These are phyloP conservation scores for Apiospora aurea DNA, from an alignment of 2,329 filamentous ascomycete species.

Conservation along the genomic window DNA sequence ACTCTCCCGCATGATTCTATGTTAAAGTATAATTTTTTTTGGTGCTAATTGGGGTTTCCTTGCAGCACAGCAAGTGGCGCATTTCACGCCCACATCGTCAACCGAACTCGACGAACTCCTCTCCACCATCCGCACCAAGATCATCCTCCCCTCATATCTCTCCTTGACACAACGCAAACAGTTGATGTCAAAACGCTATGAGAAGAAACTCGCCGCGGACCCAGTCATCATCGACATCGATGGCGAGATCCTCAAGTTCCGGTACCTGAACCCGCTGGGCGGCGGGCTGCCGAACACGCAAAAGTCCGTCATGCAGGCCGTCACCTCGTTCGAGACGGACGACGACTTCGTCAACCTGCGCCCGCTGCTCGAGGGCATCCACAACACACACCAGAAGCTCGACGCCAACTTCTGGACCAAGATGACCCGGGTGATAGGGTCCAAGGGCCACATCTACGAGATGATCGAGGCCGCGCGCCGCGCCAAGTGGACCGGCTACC, in stretches of 20 bases:
- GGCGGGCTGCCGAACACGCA: slow-evolving; percentile 52
- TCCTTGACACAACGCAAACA: slow-evolving; percentile 58
- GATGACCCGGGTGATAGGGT: slow-evolving; percentile 51
- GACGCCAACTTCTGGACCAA: slow-evolving; percentile 43
- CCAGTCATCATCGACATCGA: slow-evolving; percentile 66
- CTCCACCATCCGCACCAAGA: slow-evolving; percentile 59
- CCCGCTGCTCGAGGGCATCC: slow-evolving; percentile 58
- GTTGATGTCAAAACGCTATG: slow-evolving; percentile 56
- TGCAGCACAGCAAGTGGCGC: slow-evolving; percentile 45
- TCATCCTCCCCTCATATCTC: slow-evolving; percentile 69
- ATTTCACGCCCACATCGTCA: slow-evolving; percentile 60
- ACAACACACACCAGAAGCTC: slow-evolving; percentile 50
- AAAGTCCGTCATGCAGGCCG: slow-evolving; percentile 45
- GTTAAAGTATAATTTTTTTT: no score
- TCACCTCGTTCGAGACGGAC: slow-evolving; percentile 54
- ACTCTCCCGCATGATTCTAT: not conserved
- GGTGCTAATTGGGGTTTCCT: slow-evolving; percentile 9
- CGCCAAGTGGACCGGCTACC: slow-evolving; percentile 53
- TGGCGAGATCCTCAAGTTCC: slow-evolving; percentile 61
- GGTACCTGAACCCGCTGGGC: slow-evolving; percentile 50
- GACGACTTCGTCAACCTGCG: slow-evolving; percentile 61
- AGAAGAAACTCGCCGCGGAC: slow-evolving; percentile 58
- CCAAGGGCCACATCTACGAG: slow-evolving; percentile 49
- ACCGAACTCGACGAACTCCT: slow-evolving; percentile 61
- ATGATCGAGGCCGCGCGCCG: slow-evolving; percentile 60